Evolutionary conservation across 2,329 filamentous ascomycete species (phyloP).

Genomic region (Niveomyces coronatus): DNA sequence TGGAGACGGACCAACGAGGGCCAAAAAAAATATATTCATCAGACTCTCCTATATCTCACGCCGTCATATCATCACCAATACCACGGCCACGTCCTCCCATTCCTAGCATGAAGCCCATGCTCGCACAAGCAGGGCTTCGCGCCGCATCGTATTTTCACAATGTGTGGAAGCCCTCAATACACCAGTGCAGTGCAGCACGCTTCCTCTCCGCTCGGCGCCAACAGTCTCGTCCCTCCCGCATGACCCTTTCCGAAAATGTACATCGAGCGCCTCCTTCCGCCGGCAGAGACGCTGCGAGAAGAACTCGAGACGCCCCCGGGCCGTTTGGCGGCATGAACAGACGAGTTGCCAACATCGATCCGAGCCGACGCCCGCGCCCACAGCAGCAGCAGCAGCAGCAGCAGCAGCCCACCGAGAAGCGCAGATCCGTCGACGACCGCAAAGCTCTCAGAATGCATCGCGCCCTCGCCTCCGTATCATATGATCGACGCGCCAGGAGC

Average conservation of each 20-base stretch:
- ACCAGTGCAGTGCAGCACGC: neutral
- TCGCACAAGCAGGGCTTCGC: slow-evolving; percentile 1
- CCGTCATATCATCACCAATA: neutral
- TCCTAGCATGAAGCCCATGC: slow-evolving; percentile 4
- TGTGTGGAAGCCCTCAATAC: neutral
- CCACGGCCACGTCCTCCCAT: neutral
- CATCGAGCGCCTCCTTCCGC: slow-evolving; percentile 27
- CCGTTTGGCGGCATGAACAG: slow-evolving; percentile 49
- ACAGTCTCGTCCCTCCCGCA: slow-evolving; percentile 33
- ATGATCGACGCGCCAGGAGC: slow-evolving; percentile 48
- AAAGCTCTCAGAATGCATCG: slow-evolving; percentile 94
- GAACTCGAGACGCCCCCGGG: slow-evolving; percentile 31
- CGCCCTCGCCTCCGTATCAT: slow-evolving; percentile 64
- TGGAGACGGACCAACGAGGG: neutral
- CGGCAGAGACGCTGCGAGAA: slow-evolving; percentile 22
- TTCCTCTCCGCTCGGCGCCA: slow-evolving; percentile 4
- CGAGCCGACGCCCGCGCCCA: slow-evolving; percentile 13
- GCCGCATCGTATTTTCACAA: neutral
- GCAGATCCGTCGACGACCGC: slow-evolving; percentile 28
- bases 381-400: slow-evolving; percentile 14
- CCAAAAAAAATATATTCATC: slow-evolving; percentile 6
- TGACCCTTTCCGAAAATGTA: slow-evolving; percentile 47
- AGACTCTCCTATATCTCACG: slow-evolving; percentile 4
- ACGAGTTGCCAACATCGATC: slow-evolving; percentile 33
- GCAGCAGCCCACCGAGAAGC: slow-evolving; percentile 20